Evolutionary conservation across 1,284 basidiomycete species (phyloP).

Genomic region (Apiotrichum mycotoxinovorans): DNA sequence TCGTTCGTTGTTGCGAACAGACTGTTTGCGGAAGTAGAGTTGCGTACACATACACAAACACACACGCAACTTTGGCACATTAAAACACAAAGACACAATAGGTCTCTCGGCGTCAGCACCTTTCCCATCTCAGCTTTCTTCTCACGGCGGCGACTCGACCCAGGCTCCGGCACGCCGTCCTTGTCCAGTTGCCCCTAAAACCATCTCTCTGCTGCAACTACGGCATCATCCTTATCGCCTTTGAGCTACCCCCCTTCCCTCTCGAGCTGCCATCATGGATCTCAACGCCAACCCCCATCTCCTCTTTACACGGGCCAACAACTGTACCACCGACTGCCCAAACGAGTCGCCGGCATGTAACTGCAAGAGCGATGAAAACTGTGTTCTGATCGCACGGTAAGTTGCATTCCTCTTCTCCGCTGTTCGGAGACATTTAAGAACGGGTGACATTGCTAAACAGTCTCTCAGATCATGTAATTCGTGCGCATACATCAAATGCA

Average conservation of each 20-base stretch:
- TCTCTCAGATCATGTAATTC: constrained; percentile 26
- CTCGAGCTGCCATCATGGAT: background rate
- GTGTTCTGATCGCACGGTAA: constrained; percentile 1
- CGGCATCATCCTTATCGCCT: background rate
- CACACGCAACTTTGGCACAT: too few relatives aligned
- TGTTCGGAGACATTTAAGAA: too few relatives aligned
- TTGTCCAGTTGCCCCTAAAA: too few relatives aligned
- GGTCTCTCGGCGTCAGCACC: too few relatives aligned
- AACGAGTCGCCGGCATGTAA: background rate
- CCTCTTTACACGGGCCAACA: background rate
- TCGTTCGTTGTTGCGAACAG: too few relatives aligned
- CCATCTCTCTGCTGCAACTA: background rate
- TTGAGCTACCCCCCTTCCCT: background rate
- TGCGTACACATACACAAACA: too few relatives aligned
- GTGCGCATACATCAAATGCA: constrained; percentile 28
- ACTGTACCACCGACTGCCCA: constrained; percentile 1
- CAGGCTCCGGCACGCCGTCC: too few relatives aligned
- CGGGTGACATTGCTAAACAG: background rate
- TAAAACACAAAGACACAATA: too few relatives aligned
- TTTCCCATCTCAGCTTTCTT: too few relatives aligned
- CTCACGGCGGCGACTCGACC: too few relatives aligned
- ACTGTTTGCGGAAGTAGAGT: too few relatives aligned
- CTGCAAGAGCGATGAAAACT: constrained; percentile 1
- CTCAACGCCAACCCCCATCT: background rate
- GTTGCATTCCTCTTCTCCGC: background rate